Percentiles rank a stretch among this genome's conserved stretches.
Conservation (phyloP, 1,284 basidiomycete species). For the Heterobasidion annosum region DNA sequence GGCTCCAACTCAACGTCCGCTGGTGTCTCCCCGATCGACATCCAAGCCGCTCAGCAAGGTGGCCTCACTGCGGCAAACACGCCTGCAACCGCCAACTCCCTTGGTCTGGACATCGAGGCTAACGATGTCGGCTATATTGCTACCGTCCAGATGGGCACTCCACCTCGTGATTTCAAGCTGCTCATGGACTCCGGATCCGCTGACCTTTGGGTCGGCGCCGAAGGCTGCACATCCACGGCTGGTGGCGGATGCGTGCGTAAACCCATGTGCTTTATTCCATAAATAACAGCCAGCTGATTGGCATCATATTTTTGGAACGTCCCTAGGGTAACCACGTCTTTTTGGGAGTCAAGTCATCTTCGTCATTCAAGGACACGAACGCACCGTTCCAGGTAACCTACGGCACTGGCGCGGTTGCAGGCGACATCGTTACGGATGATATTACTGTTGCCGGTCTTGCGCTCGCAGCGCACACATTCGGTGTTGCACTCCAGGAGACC, state of each 20-base stretch:
- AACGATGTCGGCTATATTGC: constrained; percentile 60
- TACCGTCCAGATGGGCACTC: constrained; percentile 70
- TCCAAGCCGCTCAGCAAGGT: constrained; percentile 27
- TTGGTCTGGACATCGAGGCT: constrained; percentile 68
- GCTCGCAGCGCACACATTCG: constrained; percentile 62
- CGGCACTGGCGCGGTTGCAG: constrained; percentile 65
- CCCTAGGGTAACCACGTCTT: constrained; percentile 51
- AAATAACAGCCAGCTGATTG: not conserved
- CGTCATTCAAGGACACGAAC: constrained; percentile 50
- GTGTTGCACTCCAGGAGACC: constrained; percentile 58
- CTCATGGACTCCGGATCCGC: constrained; percentile 85
- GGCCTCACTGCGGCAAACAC: constrained; percentile 40
- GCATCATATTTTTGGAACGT: constrained; percentile 3
- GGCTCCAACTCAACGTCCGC: constrained; percentile 17
- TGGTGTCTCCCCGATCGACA: constrained; percentile 9
- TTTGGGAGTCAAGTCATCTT: constrained; percentile 59
- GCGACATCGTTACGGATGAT: constrained; percentile 60
- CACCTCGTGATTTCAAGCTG: constrained; percentile 61
- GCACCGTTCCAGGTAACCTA: constrained; percentile 65
- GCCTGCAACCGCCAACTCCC: constrained; percentile 47
- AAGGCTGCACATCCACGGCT: constrained; percentile 37
- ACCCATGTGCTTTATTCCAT: not conserved
- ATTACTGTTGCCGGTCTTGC: constrained; percentile 59
- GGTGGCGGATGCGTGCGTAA: constrained; percentile 42
- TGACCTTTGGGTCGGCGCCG: constrained; percentile 74